phyloP scores from a whole-genome alignment of 768 basidiomycete species.

The Mycena olivaceomarginata region DNA sequence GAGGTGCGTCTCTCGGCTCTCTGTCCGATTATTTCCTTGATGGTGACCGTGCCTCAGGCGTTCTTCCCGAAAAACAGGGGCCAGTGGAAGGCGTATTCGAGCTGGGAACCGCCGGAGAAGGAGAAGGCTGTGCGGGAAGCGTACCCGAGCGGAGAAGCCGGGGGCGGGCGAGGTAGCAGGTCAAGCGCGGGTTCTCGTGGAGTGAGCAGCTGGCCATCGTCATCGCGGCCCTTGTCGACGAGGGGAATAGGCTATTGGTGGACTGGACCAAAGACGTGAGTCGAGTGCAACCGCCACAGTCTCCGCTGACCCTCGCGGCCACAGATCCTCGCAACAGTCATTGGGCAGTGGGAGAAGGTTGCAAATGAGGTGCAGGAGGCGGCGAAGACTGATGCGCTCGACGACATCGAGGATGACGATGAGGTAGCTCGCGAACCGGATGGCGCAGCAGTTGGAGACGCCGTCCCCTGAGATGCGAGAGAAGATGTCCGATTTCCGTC shows the following conservation, averaged over 20 bases:
- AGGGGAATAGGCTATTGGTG: conserved; percentile 68
- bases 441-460: conserved; percentile 40
- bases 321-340: conserved; percentile 36
- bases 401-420: conserved; percentile 39
- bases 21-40: not conserved
- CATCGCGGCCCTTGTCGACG: conserved; percentile 74
- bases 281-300: conserved; percentile 7
- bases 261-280: conserved; percentile 79
- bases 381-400: conserved; percentile 10
- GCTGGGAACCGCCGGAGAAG: conserved; percentile 79
- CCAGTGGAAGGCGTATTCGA: conserved; percentile 88
- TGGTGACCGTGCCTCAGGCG: conserved; percentile 64
- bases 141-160: conserved; percentile 18
- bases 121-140: conserved; percentile 56
- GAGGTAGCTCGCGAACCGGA: conserved; percentile 36
- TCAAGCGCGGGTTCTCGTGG: conserved; percentile 81
- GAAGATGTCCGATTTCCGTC: conserved; percentile 32
- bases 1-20: conserved; percentile 73
- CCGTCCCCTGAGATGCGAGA: conserved; percentile 28
- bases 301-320: not conserved
- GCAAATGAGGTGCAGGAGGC: conserved; percentile 25
- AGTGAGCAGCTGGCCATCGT: conserved; percentile 84
- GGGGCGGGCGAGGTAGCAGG: conserved; percentile 70
- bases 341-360: conserved; percentile 33
- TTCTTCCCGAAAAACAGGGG: conserved; percentile 83